phyloP scores from a whole-genome alignment of 192 early-diverging fungal species.

The Backusella parvicylindrica region DNA sequence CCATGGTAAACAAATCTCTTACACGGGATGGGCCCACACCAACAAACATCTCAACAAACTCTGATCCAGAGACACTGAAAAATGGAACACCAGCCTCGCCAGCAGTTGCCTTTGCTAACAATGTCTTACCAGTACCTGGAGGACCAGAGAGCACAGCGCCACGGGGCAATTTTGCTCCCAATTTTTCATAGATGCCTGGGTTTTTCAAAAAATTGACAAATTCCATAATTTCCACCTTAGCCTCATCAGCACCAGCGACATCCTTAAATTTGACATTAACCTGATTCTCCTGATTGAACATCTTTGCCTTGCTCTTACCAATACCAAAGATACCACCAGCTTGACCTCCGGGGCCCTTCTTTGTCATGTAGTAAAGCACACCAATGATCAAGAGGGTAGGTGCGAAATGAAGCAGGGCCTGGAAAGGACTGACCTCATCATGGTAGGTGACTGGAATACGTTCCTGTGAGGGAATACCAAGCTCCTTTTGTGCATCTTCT shows the following conservation, averaged over 20 bases:
- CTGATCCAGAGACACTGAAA: constrained; percentile 94
- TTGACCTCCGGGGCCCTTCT: constrained; percentile 63
- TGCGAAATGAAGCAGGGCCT: constrained; percentile 82
- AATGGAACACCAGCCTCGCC: constrained; percentile 98
- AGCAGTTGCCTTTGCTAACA: constrained; percentile 97
- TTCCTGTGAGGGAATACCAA: constrained; percentile 83
- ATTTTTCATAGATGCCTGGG: constrained; percentile 81
- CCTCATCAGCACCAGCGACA: constrained; percentile 98
- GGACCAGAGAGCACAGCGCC: constrained; percentile 92
- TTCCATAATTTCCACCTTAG: constrained; percentile 99
- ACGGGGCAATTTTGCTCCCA: constrained; percentile 98
- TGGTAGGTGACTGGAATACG: constrained; percentile 90
- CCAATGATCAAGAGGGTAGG: constrained; percentile 91
- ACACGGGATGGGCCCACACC: constrained; percentile 93
- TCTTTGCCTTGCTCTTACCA: constrained; percentile 91
- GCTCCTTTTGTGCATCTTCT: constrained; percentile 83
- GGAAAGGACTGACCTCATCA: constrained; percentile 71
- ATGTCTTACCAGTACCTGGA: constrained; percentile 95
- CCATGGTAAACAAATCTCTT: constrained; percentile 92
- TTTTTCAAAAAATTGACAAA: constrained; percentile 99
- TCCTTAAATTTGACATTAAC: constrained; percentile 98
- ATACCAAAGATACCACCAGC: constrained; percentile 90
- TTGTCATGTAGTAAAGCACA: constrained; percentile 81
- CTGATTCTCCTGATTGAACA: constrained; percentile 96
- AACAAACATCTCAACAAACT: constrained; percentile 99